Base-by-base conservation (phyloP, 768 basidiomycete genomes). In the Suillus americanus region DNA sequence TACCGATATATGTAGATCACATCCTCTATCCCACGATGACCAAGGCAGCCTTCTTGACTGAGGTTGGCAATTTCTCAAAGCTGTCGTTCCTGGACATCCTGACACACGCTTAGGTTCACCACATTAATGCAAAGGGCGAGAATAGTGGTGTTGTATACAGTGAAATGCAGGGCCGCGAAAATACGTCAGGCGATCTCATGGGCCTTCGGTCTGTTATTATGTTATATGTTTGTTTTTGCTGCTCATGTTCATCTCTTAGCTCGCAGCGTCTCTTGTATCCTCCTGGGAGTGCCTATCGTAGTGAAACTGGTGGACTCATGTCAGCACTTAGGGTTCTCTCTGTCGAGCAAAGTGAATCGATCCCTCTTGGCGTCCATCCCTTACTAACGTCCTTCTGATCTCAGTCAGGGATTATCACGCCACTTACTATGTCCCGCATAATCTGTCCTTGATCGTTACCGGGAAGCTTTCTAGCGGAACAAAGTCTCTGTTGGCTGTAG, bases 271-370 rank as follows among this genome's bases (percentile, higher is more conserved):
- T 90, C n/a, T 70, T 95, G 43, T 94, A 97, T 71, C 91, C 92
- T 35, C 77, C 83, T 45, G 86, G 84, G 23, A 98, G 92, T 72
- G 97, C 88, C 8, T 97, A 99, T 72, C 86, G 96, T 33, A 96
- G 94, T 69, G 97, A 99, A 82, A 99, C 96, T 0, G 97, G 97
- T 25, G 97, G 97, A 33, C 78, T 99, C 43, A 95, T 98, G 94
- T 88, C 92, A 66, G 93, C 94, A 2, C 79, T 99, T 30, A 86
- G 97, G 30, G 85, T 89, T 16, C 81, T 99, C 65, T 90, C 87
- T 2, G 89, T 94, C 28, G 89, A 97, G 68, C 89, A 97, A 82
- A 97, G 95, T 96, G 76, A 72, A 79, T 68, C 25, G 5, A 37
- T 6, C 66, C 35, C 53, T 66, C 48, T 37, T 37, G 61, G 30